Evolutionary conservation across 257 asterid genomes (phyloP), one percentile per base, ranked within the genome.

Genomic region (Lavandula angustifolia): DNA sequence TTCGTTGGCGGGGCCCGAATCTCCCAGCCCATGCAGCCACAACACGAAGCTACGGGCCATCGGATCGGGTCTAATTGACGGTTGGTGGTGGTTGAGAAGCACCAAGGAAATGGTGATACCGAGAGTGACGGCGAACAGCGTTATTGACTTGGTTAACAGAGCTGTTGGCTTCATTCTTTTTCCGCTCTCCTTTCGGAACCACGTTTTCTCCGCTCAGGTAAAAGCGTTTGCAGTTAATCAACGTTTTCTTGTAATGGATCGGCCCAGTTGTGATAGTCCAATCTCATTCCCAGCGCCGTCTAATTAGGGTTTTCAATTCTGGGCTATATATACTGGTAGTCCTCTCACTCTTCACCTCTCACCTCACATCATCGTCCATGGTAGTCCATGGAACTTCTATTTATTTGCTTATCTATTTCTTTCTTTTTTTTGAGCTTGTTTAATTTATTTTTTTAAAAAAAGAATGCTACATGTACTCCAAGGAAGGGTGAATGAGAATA

Each of bases 11-110:
- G 95, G 94, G 46, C 99, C 99, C 72, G 97, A 85, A 72, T 87
- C 97, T 65, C 97, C 99, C 76, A 89, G 83, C 10, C 99, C 97
- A 47, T 94, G 99, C 34, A 94, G 88, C 97, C 99, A 94, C 67
- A 94, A 61, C 16, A 94, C 54, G 50, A 94, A 89, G 83, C 81
- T 87, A 69, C 94, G 83, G 8, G 89, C 84, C 95, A 87, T 87
- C 29, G 76, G 74, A 43, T 61, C 71, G 66, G 84, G 69, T 43
- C 48, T 42, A 6, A 22, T n/a, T 18, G 78, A 37, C n/a, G 66
- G 11, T 32, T 56, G 77, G 42, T 18, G 68, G 58, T 60, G 76
- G 49, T 75, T 77, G 77, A 76, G 60, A 1, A 76, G 54, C 46
- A 87, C 64, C 61, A 83, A 69, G 49, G 78, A 73, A 55, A 81